Conservation (phyloP, 768 basidiomycete genomes). For the Termitomyces sp. region DNA sequence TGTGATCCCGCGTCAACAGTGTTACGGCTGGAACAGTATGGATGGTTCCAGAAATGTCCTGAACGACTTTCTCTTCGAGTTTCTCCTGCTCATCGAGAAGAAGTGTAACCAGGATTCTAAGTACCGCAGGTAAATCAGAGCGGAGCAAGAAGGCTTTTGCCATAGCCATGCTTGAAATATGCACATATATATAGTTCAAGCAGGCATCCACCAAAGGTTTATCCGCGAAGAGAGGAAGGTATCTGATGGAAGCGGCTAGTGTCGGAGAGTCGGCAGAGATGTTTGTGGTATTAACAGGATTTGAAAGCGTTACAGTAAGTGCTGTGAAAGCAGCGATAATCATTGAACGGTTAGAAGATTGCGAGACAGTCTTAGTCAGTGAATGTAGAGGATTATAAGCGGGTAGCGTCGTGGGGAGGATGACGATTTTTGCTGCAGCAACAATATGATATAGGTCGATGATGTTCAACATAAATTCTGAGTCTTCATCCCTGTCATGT, state of each 20-base stretch:
- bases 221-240: conserved; percentile 72
- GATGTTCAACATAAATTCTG: conserved; percentile 69
- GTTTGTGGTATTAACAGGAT: conserved; percentile 54
- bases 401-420: conserved; percentile 28
- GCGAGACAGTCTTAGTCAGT: conserved; percentile 51
- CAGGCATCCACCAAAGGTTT: conserved; percentile 66
- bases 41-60: conserved; percentile 60
- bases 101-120: conserved; percentile 65
- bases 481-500: conserved; percentile 58
- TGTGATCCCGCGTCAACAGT: conserved; percentile 51
- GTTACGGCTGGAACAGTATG: conserved; percentile 56
- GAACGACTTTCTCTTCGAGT: conserved; percentile 57
- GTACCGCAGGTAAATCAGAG: conserved; percentile 63
- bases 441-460: conserved; percentile 72
- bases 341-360: conserved; percentile 70
- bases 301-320: conserved; percentile 60
- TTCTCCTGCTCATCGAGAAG: conserved; percentile 61
- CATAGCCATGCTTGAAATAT: conserved; percentile 72
- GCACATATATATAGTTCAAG: conserved; percentile 71
- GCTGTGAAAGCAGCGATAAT: conserved; percentile 63
- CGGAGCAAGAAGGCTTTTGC: conserved; percentile 75
- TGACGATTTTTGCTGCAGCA: conserved; percentile 39
- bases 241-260: conserved; percentile 60
- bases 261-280: conserved; percentile 56
- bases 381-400: conserved; percentile 52